Evolutionary conservation across 352 stramenopile genomes (phyloP), one percentile per base, ranked within the genome.

Genomic region (Phytophthora foliorum): DNA sequence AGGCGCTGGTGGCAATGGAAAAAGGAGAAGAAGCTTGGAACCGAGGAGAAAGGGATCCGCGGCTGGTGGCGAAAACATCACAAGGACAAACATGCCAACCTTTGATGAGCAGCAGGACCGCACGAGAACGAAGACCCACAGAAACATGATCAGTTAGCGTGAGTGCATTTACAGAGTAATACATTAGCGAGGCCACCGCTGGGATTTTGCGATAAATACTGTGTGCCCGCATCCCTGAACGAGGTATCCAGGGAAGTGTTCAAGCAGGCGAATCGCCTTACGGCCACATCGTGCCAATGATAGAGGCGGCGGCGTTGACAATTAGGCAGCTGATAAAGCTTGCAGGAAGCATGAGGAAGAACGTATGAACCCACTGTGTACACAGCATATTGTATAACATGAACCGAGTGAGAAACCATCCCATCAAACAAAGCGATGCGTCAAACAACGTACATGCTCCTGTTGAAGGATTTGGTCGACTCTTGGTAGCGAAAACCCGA

Each of bases 271-370:
- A 54, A 25, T 24, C 29, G 21, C 46, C 46, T 86, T 69, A 93
- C n/a, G 82, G 85, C 85, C 85, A 93, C 65, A 91, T 81, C n/a
- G 64, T 91, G 65, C 80, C 77, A 55, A 93, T 92, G 46, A 92
- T 83, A 38, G 82, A 89, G 45, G 80, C 82, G 17, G 83, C 83
- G 41, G 70, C 80, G 70, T 94, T 94, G 51, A 94, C 82, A 53
- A 94, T 83, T 50, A 94, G 56, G 67, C 86, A 94, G 70, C 86
- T 94, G 57, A 92, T 80, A 58, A 94, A 84, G 57, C 84, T 92
- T 19, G 86, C 84, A 55, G 86, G 86, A 13, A 94, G 57, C 82
- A 94, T 94, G 19, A 94, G 81, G 57, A 92, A 90, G 58, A 91
- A 91, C 34, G 84, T 88, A 57, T 94, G 86, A 32, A 92, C 77